phyloP scores from a whole-genome alignment of 495 filamentous ascomycete genomes.

The Evernia prunastri region DNA sequence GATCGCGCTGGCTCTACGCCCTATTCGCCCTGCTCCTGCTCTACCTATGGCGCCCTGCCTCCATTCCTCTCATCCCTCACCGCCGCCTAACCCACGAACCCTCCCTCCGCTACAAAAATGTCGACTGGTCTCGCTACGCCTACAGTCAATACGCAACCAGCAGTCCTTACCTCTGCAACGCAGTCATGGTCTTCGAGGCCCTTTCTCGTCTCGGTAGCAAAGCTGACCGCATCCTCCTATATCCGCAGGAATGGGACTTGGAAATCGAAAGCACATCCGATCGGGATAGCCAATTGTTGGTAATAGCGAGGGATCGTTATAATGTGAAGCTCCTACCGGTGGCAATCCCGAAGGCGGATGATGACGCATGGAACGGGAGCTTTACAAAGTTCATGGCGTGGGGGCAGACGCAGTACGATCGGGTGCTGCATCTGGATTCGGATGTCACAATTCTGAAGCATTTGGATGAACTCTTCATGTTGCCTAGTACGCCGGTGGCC shows the following conservation, averaged over 20 bases:
- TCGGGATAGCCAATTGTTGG: slow-evolving; percentile 47
- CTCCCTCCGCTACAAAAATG: slow-evolving; percentile 22
- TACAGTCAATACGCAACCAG: slow-evolving; percentile 69
- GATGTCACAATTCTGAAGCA: slow-evolving; percentile 53
- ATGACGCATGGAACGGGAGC: slow-evolving; percentile 55
- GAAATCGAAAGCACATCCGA: slow-evolving; percentile 18
- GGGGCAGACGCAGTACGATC: slow-evolving; percentile 59
- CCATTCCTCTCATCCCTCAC: slow-evolving; percentile 9
- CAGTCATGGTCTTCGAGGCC: slow-evolving; percentile 66
- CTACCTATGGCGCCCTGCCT: slow-evolving; percentile 17
- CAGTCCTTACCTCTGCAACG: slow-evolving; percentile 65
- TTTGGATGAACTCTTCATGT: slow-evolving; percentile 69
- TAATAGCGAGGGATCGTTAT: slow-evolving; percentile 54
- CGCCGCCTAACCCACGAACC: slow-evolving; percentile 12
- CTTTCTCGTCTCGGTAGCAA: slow-evolving; percentile 53
- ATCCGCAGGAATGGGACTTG: slow-evolving; percentile 44
- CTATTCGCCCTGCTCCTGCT: slow-evolving; percentile 7
- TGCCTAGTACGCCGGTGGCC: slow-evolving; percentile 53
- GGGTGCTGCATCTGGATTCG: slow-evolving; percentile 63
- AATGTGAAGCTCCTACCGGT: slow-evolving; percentile 56
- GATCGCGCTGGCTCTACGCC: slow-evolving; percentile 14
- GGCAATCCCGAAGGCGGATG: slow-evolving; percentile 40
- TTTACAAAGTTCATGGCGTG: slow-evolving; percentile 68
- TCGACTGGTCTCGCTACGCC: slow-evolving; percentile 57
- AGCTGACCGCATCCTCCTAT: slow-evolving; percentile 62